A percentile compares a stretch with the other conserved stretches of the same genome.
Conservation (phyloP, 495 filamentous ascomycete species). For the Astrothelium macrocarpum region DNA sequence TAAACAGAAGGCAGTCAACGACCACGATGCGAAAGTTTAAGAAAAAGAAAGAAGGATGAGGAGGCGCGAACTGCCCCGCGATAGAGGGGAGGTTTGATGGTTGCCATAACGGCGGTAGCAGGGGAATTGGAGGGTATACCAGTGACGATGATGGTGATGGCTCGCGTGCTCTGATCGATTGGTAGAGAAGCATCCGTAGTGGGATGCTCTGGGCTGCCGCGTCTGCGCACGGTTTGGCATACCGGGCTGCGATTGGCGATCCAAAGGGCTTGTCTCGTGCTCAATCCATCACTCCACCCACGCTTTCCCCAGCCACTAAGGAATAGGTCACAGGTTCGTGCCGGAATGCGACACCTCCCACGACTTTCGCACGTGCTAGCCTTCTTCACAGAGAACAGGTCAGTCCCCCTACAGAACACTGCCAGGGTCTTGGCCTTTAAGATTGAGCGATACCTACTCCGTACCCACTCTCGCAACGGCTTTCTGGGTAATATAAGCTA, state of each 20-base stretch:
- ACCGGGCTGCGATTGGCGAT: neutral
- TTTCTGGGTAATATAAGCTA: too few species aligned
- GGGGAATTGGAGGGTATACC: neutral
- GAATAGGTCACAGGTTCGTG: too few species aligned
- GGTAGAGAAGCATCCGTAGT: neutral
- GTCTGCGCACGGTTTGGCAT: neutral
- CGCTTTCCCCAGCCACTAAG: neutral
- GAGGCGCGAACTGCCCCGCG: neutral
- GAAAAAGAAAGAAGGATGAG: neutral
- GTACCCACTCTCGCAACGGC: too few species aligned
- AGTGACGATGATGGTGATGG: neutral
- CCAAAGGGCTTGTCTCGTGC: conserved; percentile 1
- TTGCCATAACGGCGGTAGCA: neutral
- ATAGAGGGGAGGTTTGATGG: neutral
- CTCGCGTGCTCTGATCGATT: conserved; percentile 1
- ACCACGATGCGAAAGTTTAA: neutral
- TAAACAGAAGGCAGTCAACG: neutral
- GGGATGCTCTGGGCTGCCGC: neutral
- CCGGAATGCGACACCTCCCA: neutral
- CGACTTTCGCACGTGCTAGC: neutral
- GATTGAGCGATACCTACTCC: too few species aligned
- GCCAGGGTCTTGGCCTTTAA: neutral
- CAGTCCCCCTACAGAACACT: neutral
- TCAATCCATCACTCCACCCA: neutral
- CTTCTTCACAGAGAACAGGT: neutral